These are phyloP conservation scores for Euphrasia arctica DNA, from an alignment of 305 asterid species.

Conservation along the genomic window DNA sequence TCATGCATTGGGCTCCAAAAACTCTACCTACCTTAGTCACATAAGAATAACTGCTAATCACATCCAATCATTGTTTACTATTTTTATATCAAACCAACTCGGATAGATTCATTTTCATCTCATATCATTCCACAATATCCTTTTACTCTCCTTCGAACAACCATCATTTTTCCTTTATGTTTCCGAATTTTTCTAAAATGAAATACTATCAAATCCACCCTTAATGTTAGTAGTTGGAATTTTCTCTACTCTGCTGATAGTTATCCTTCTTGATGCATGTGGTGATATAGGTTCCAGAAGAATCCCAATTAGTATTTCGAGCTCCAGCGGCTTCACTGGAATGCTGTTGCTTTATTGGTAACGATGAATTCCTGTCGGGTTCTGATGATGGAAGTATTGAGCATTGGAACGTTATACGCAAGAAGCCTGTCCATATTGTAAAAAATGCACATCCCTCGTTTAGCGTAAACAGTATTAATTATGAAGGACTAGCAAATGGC, in stretches of 20 bases:
- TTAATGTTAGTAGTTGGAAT: not conserved
- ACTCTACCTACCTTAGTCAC: not conserved
- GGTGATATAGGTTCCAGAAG: conserved; percentile 78
- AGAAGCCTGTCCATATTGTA: conserved; percentile 86
- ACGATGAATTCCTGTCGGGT: conserved; percentile 91
- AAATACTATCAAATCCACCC: not conserved
- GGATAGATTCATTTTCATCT: too few species aligned
- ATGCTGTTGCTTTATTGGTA: conserved; percentile 83
- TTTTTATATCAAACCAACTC: too few species aligned
- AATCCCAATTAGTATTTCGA: conserved; percentile 80
- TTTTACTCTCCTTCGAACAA: too few species aligned
- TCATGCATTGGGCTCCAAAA: too few species aligned
- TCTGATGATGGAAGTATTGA: conserved; percentile 94
- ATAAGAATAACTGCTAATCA: not conserved
- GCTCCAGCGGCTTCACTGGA: conserved; percentile 89
- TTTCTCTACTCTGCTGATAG: conserved; percentile 5
- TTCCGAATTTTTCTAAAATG: not conserved
- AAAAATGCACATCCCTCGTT: conserved; percentile 72
- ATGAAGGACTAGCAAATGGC: conserved; percentile 62
- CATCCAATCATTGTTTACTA: not conserved
- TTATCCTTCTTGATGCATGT: not conserved
- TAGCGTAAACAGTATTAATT: conserved; percentile 30
- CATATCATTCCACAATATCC: too few species aligned
- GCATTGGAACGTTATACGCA: conserved; percentile 72
- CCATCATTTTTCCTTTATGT: not conserved